These are phyloP conservation scores for Coemansia sp. DNA, from an alignment of 192 early-diverging fungal species.

Conservation along the genomic window DNA sequence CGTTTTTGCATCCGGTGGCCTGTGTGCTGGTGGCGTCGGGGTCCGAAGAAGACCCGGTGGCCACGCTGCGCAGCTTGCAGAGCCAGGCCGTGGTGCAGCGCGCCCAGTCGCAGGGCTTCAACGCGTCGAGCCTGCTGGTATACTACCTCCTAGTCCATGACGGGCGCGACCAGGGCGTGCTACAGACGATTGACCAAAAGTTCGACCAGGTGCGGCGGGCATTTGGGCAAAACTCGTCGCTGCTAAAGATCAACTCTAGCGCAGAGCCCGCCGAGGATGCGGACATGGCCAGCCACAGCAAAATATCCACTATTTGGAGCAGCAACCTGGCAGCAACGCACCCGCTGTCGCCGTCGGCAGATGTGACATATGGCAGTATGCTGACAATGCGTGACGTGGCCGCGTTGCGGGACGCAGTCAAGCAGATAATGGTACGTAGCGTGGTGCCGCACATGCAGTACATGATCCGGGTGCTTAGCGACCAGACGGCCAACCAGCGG, in stretches of 20 bases:
- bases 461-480: conserved; percentile 80
- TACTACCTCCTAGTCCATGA: conserved; percentile 88
- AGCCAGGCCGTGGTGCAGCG: conserved; percentile 48
- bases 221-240: conserved; percentile 36
- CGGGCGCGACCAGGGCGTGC: conserved; percentile 31
- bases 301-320: conserved; percentile 36
- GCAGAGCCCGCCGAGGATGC: conserved; percentile 8
- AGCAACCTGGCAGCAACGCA: conserved; percentile 12
- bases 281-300: conserved; percentile 11
- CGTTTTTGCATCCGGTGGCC: conserved; percentile 91
- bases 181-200: conserved; percentile 34
- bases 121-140: conserved; percentile 74
- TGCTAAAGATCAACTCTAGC: conserved; percentile 41
- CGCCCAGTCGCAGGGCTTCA: conserved; percentile 62
- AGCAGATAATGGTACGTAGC: conserved; percentile 63
- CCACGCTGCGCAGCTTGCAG: conserved; percentile 56
- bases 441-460: conserved; percentile 87
- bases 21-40: conserved; percentile 66
- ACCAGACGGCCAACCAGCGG: conserved; percentile 81
- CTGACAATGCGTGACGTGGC: conserved; percentile 47
- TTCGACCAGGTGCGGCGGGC: conserved; percentile 44
- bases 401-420: conserved; percentile 42
- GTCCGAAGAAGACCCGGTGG: conserved; percentile 68
- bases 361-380: conserved; percentile 13
- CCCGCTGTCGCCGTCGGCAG: not conserved